A percentile compares a stretch with the other conserved stretches of the same genome.
Conservation (phyloP, 345 rosid species). For the Lepidium didymum region DNA sequence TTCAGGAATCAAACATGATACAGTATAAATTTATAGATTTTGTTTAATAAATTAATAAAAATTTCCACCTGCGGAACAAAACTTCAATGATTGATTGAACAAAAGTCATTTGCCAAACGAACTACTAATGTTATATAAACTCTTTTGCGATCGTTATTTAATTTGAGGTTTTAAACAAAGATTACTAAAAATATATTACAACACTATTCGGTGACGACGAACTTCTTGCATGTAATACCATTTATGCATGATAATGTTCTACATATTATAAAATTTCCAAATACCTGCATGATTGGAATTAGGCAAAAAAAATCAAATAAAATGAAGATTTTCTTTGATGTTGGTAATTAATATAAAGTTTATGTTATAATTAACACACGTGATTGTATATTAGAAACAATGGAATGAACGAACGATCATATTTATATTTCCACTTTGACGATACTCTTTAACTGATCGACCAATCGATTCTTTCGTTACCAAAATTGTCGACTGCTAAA, state of each 20-base stretch:
- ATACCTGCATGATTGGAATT: background rate
- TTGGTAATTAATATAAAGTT: background rate
- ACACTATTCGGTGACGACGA: background rate
- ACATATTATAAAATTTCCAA: background rate
- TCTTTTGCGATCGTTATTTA: background rate
- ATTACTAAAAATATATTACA: no score
- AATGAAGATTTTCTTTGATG: background rate
- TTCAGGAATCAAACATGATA: background rate
- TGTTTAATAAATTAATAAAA: background rate
- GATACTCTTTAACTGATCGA: slow-evolving; percentile 28
- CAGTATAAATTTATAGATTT: background rate
- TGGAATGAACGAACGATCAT: slow-evolving; percentile 15
- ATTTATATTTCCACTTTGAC: slow-evolving; percentile 28
- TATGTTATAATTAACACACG: slow-evolving; percentile 20
- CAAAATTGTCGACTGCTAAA: slow-evolving; percentile 20
- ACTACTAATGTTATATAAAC: background rate
- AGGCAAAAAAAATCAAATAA: background rate
- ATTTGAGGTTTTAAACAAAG: background rate
- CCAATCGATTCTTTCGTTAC: slow-evolving; percentile 25
- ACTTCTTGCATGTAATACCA: background rate
- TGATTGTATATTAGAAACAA: slow-evolving; percentile 17
- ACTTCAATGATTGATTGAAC: background rate
- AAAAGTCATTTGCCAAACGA: background rate
- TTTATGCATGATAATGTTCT: background rate
- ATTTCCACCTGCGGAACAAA: background rate